A percentile compares a stretch with the other conserved stretches of the same genome.
These are phyloP conservation scores for Harrya chromipes DNA, from an alignment of 768 basidiomycete species.

Conservation along the genomic window DNA sequence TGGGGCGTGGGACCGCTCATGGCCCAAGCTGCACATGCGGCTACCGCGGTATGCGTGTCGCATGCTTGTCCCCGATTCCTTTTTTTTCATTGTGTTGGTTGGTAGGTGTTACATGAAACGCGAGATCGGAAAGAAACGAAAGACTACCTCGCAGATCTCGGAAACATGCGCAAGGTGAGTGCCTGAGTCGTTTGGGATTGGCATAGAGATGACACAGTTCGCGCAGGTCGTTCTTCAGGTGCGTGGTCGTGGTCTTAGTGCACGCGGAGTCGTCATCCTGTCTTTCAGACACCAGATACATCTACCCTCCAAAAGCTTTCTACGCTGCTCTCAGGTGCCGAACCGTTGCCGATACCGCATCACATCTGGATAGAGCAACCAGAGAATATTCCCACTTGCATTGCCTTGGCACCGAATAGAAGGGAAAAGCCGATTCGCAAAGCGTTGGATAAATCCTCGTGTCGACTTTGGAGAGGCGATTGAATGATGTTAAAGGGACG, in stretches of 20 bases:
- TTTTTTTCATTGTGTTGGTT: not conserved
- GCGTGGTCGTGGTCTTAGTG: not conserved
- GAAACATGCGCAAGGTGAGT: conserved; percentile 41
- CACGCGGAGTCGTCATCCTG: too few relatives aligned
- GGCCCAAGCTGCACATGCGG: conserved; percentile 44
- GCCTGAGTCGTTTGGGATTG: not conserved
- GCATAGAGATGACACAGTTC: not conserved
- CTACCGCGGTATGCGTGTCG: conserved; percentile 33
- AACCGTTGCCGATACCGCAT: conserved; percentile 32
- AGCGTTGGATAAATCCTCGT: conserved; percentile 40
- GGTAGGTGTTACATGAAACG: conserved; percentile 40
- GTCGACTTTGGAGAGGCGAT: conserved; percentile 35
- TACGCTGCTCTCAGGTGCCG: conserved; percentile 20
- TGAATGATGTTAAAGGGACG: not conserved
- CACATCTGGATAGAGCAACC: conserved; percentile 45
- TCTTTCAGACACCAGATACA: conserved; percentile 32
- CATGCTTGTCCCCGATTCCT: not conserved
- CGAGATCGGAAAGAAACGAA: conserved; percentile 37
- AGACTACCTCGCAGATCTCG: conserved; percentile 36
- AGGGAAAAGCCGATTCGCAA: conserved; percentile 37
- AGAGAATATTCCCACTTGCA: conserved; percentile 40
- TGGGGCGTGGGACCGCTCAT: conserved; percentile 46
- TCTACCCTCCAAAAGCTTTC: conserved; percentile 33
- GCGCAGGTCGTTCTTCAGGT: conserved; percentile 43
- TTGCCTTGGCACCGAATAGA: conserved; percentile 43